phyloP scores from a whole-genome alignment of 352 stramenopile genomes.

The Globisporangium barbulae region DNA sequence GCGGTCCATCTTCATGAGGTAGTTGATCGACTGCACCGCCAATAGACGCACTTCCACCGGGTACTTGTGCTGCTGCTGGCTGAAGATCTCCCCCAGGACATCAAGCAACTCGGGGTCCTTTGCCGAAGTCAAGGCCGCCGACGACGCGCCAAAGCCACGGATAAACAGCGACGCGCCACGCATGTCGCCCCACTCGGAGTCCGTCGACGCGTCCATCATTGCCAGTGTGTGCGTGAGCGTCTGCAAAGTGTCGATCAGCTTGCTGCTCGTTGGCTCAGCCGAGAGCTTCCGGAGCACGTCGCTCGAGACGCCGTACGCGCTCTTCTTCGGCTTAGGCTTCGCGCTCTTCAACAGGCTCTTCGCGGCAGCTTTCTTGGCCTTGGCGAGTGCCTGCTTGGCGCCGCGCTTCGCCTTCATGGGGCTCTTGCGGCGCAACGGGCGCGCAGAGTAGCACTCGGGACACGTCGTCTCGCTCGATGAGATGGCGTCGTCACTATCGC shows the following conservation, averaged over 20 bases:
- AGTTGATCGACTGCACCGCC: constrained; percentile 81
- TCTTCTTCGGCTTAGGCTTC: constrained; percentile 23
- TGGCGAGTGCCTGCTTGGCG: constrained; percentile 20
- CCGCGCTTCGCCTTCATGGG: constrained; percentile 22
- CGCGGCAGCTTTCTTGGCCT: constrained; percentile 1
- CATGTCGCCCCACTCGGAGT: constrained; percentile 66
- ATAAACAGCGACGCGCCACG: constrained; percentile 49
- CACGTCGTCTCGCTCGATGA: constrained; percentile 27
- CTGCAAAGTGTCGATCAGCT: constrained; percentile 67
- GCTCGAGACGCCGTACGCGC: constrained; percentile 70
- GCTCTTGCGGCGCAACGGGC: constrained; percentile 22
- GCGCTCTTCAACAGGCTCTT: constrained; percentile 39
- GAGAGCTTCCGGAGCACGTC: constrained; percentile 55
- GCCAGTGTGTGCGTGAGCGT: constrained; percentile 78
- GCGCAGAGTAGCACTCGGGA: constrained; percentile 32
- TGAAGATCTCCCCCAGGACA: constrained; percentile 52
- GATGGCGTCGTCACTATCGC: constrained; percentile 18
- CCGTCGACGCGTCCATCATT: constrained; percentile 81
- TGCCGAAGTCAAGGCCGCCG: constrained; percentile 24
- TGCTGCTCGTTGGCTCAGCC: constrained; percentile 39
- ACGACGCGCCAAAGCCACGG: constrained; percentile 39
- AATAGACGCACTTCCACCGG: constrained; percentile 48
- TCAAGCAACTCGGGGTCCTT: constrained; percentile 64
- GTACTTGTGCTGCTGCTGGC: constrained; percentile 32
- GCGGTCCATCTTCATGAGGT: constrained; percentile 81